Evolutionary conservation across 2,329 filamentous ascomycete genomes (phyloP).

Genomic region (Teratosphaeria epicoccoides): DNA sequence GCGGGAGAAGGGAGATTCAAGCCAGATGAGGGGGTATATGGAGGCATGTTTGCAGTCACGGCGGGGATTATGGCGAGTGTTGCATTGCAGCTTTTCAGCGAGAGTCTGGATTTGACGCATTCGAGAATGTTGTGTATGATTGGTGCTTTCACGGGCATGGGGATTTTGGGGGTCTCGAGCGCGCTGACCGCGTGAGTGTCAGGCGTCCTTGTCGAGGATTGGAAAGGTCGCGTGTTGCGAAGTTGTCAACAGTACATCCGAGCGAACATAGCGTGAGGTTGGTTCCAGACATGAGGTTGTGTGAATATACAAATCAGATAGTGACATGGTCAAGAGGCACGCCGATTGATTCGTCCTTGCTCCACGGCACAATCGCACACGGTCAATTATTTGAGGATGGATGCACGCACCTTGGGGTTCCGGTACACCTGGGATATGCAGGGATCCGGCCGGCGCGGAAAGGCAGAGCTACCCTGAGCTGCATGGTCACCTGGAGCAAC

Average conservation of each 20-base stretch:
- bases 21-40: slow-evolving; percentile 53
- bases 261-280: background rate
- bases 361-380: too few relatives aligned
- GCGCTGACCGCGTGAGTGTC: slow-evolving; percentile 57
- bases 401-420: background rate
- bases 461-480: too few relatives aligned
- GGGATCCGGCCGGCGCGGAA: background rate
- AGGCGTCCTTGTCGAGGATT: too few relatives aligned
- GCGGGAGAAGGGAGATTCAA: slow-evolving; percentile 38
- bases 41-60: slow-evolving; percentile 75
- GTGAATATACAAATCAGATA: too few relatives aligned
- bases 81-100: slow-evolving; percentile 76
- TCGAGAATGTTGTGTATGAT: slow-evolving; percentile 64
- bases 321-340: too few relatives aligned
- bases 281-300: too few relatives aligned
- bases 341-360: too few relatives aligned
- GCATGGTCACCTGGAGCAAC: too few relatives aligned
- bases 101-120: slow-evolving; percentile 74
- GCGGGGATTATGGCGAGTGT: slow-evolving; percentile 95
- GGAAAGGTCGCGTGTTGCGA: too few relatives aligned
- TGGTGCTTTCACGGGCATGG: slow-evolving; percentile 81
- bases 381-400: background rate
- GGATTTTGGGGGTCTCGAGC: slow-evolving; percentile 71
- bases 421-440: background rate
- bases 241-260: too few relatives aligned